phyloP scores from a whole-genome alignment of 177 flowering plant species.

The Vitis hybrid region DNA sequence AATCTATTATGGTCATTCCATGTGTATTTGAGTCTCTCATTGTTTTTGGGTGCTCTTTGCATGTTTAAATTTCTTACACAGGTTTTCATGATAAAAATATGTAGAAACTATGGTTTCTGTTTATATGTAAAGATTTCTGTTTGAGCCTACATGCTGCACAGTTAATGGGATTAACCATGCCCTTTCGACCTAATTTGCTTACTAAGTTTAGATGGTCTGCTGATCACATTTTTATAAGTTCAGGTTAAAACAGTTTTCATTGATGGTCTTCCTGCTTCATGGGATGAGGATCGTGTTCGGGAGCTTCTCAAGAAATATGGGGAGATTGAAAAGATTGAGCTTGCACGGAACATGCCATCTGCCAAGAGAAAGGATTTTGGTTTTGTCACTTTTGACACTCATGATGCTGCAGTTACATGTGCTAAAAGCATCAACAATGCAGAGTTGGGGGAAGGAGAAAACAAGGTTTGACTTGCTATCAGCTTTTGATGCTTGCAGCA shows the following conservation, averaged over 20 bases:
- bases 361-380: slow-evolving; percentile 97
- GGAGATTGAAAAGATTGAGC: slow-evolving; percentile 80
- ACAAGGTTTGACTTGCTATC: slow-evolving; percentile 51
- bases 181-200: background rate
- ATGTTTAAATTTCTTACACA: too few relatives aligned
- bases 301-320: slow-evolving; percentile 80
- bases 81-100: too few relatives aligned
- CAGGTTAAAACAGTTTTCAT: slow-evolving; percentile 94
- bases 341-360: slow-evolving; percentile 96
- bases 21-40: too few relatives aligned
- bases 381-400: slow-evolving; percentile 85
- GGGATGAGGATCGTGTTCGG: slow-evolving; percentile 92
- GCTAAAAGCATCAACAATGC: slow-evolving; percentile 88
- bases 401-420: slow-evolving; percentile 92
- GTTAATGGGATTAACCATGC: background rate
- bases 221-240: slow-evolving; percentile 9
- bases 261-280: slow-evolving; percentile 87
- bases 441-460: slow-evolving; percentile 88
- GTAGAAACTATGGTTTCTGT: too few relatives aligned
- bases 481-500: background rate
- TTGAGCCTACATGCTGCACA: too few relatives aligned
- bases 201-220: background rate
- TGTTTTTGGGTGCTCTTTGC: background rate
- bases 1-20: too few relatives aligned
- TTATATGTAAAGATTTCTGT: too few relatives aligned